Evolutionary conservation across 129 eudicot species (phyloP).

Genomic region (sunflower (Helianthus annuus)): HanXRQr2.0-SUNRISE NC_035442.2:55467941-55468440

Average conservation of each 20-base stretch:
- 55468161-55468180: slow-evolving; percentile 43
- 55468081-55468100: slow-evolving; percentile 94
- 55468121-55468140: slow-evolving; percentile 76
- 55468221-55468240: slow-evolving; percentile 48
- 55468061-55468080: slow-evolving; percentile 79
- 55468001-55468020: slow-evolving; percentile 34
- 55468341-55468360: slow-evolving; percentile 21
- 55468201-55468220: slow-evolving; percentile 51
- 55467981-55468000: slow-evolving; percentile 32
- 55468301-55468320: slow-evolving; percentile 40
- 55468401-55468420: slow-evolving; percentile 56
- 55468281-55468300: slow-evolving; percentile 36
- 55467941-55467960: slow-evolving; percentile 57
- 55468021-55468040: slow-evolving; percentile 76
- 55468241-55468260: slow-evolving; percentile 29
- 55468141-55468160: slow-evolving; percentile 64
- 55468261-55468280: slow-evolving; percentile 30
- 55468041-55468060: slow-evolving; percentile 84
- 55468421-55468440: slow-evolving; percentile 34
- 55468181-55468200: slow-evolving; percentile 41
- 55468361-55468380: slow-evolving; percentile 42
- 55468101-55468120: slow-evolving; percentile 90
- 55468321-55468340: slow-evolving; percentile 1
- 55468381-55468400: slow-evolving; percentile 42
- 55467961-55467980: slow-evolving; percentile 34